A percentile compares a stretch with the other conserved stretches of the same genome.
These are phyloP conservation scores for Psilocybe sp. DNA, from an alignment of 768 basidiomycete species.

Conservation along the genomic window DNA sequence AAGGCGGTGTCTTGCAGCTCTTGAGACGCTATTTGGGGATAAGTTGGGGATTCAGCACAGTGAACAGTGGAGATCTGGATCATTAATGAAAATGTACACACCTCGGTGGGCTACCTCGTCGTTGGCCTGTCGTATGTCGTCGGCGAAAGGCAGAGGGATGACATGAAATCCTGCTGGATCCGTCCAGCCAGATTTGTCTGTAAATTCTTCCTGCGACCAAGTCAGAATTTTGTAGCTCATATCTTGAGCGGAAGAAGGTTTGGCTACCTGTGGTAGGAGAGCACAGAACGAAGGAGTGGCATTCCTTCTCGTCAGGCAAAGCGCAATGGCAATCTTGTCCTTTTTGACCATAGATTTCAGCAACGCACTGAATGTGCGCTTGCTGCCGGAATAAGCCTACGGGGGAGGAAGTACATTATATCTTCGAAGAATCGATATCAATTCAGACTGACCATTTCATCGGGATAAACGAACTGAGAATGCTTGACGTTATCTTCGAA, in stretches of 20 bases:
- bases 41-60: conserved; percentile 1
- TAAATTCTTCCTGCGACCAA: conserved; percentile 58
- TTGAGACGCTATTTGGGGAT: conserved; percentile 55
- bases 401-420: conserved; percentile 4
- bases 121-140: conserved; percentile 85
- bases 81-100: conserved; percentile 19
- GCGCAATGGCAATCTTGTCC: conserved; percentile 77
- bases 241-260: neutral
- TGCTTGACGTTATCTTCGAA: conserved; percentile 94
- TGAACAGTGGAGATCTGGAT: neutral
- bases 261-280: conserved; percentile 76
- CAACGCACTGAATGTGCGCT: conserved; percentile 86
- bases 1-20: conserved; percentile 64
- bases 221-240: conserved; percentile 1
- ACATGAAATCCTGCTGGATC: conserved; percentile 92
- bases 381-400: conserved; percentile 84
- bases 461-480: conserved; percentile 87
- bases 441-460: conserved; percentile 65
- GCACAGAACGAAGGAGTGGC: conserved; percentile 79
- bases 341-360: conserved; percentile 81
- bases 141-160: conserved; percentile 90
- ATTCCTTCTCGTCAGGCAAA: conserved; percentile 67
- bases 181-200: conserved; percentile 68
- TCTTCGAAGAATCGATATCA: neutral
- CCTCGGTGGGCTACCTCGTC: conserved; percentile 65